phyloP scores from a whole-genome alignment of 331 rosid genomes.

The Malus hybrid region DNA sequence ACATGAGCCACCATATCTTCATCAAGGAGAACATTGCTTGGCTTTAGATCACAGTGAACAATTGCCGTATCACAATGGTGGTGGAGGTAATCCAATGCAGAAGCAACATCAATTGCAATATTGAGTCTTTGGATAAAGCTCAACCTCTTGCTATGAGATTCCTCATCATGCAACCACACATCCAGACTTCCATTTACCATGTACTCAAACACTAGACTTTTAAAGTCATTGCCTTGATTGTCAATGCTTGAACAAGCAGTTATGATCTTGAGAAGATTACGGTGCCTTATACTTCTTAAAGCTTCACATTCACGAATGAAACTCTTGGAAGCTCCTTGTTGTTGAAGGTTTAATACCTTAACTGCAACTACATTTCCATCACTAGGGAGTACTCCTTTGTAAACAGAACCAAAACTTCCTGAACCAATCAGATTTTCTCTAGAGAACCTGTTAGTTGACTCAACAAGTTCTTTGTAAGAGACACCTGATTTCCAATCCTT shows the following conservation, averaged over 20 bases:
- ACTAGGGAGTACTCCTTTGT: background rate
- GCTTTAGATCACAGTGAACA: background rate
- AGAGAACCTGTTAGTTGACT: background rate
- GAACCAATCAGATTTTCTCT: no score
- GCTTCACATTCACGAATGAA: background rate
- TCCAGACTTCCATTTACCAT: background rate
- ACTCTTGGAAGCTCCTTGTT: constrained; percentile 4
- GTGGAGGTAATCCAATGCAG: constrained; percentile 22
- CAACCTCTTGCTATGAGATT: no score
- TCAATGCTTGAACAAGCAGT: background rate
- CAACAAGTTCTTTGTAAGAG: background rate
- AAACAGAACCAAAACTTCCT: no score
- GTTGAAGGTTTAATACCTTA: constrained; percentile 9
- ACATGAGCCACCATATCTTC: constrained; percentile 1
- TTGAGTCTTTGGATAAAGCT: no score
- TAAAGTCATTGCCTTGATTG: background rate
- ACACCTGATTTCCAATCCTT: background rate
- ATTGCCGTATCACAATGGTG: constrained; percentile 9
- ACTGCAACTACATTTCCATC: background rate
- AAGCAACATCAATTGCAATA: no score
- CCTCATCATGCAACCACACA: background rate
- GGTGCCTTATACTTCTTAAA: constrained; percentile 1
- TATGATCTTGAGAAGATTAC: constrained; percentile 8
- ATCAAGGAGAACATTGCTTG: constrained; percentile 3
- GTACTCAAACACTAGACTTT: background rate